phyloP scores from a whole-genome alignment of 2,329 filamentous ascomycete genomes.

The Calonectria ilicicola region DNA sequence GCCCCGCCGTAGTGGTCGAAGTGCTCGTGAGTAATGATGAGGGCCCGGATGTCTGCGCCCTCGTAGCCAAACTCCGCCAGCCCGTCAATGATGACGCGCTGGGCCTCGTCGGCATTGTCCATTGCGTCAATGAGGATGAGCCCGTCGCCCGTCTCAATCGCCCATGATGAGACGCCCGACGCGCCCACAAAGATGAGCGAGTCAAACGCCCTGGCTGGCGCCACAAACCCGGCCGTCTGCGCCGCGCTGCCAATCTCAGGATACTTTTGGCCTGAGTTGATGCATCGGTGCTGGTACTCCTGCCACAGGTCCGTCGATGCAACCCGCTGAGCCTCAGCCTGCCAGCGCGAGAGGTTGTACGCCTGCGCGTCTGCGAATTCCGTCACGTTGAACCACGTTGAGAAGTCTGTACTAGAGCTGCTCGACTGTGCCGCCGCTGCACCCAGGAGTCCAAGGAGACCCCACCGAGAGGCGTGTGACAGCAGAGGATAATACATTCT shows the following conservation, averaged over 20 bases:
- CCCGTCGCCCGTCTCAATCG: conserved; percentile 42
- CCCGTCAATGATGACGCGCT: conserved; percentile 32
- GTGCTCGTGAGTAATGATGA: conserved; percentile 45
- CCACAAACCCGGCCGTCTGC: conserved; percentile 32
- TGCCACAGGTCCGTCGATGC: conserved; percentile 26
- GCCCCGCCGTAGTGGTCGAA: conserved; percentile 44
- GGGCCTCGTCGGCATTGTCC: conserved; percentile 33
- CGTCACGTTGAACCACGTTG: conserved; percentile 25
- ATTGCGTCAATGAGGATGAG: conserved; percentile 40
- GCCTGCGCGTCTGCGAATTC: conserved; percentile 29
- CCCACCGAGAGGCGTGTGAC: neutral
- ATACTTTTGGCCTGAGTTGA: conserved; percentile 27
- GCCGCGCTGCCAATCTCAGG: conserved; percentile 25
- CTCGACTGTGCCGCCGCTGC: neutral
- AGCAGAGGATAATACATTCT: neutral
- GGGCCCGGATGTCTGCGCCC: conserved; percentile 42
- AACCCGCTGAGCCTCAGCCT: conserved; percentile 25
- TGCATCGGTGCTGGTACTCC: conserved; percentile 32
- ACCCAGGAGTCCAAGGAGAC: neutral
- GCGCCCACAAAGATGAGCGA: conserved; percentile 39
- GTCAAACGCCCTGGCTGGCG: conserved; percentile 34
- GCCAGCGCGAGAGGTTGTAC: conserved; percentile 27
- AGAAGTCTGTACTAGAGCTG: conserved; percentile 10
- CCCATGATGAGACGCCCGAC: conserved; percentile 41
- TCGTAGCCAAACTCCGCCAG: conserved; percentile 35